Evolutionary conservation across 2,329 filamentous ascomycete genomes (phyloP), one percentile per base, ranked within the genome.

Genomic region (Aspergillus sp.): DNA sequence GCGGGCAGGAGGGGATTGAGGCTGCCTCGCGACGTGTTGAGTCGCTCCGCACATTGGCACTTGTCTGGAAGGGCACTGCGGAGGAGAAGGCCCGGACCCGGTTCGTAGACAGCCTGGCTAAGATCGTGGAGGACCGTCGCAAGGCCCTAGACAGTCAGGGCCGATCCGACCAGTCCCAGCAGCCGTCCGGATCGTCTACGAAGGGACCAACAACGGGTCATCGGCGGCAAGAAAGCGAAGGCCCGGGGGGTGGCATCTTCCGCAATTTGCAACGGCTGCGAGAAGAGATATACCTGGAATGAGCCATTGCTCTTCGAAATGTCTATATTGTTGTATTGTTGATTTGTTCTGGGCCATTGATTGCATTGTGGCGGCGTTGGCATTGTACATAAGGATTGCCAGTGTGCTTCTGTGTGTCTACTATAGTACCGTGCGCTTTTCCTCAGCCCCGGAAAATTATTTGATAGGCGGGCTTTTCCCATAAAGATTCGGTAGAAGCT

Each of bases 21-120:
- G 87, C 88, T 59, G 95, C 95, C 0, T 85, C 85, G 11, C 83
- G 83, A 58, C 82, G 91, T 48, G 88, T 98, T 13, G 88, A 92
- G 70, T 87, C 90, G 71, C 82, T 98, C 58, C 88, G 92, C 70
- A 84, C 88, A 63, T 78, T 98, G 64, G 86, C 87, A 3, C 79
- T 79, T n/a, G 88, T 99, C 21, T 99, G 95, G 93, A 94, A 90
- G 73, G 92, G 92, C n/a, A 97, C 95, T 2, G 90, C 91, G 0
- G 95, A 99, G 78, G 95, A 98, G 75, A 96, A 91, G 77, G 91
- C 92, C 5, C 83, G 95, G 56, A 79, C 80, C 8, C 90, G 86
- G 70, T 92, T 97, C 72, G 88, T 99, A 17, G 94, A 98, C 65
- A 84, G 84, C 54, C 75, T 99, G 68, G 87, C 88, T 36, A 92